Conservation (phyloP, 2,329 filamentous ascomycete species). For the Curvularia hawaiiensis region DNA sequence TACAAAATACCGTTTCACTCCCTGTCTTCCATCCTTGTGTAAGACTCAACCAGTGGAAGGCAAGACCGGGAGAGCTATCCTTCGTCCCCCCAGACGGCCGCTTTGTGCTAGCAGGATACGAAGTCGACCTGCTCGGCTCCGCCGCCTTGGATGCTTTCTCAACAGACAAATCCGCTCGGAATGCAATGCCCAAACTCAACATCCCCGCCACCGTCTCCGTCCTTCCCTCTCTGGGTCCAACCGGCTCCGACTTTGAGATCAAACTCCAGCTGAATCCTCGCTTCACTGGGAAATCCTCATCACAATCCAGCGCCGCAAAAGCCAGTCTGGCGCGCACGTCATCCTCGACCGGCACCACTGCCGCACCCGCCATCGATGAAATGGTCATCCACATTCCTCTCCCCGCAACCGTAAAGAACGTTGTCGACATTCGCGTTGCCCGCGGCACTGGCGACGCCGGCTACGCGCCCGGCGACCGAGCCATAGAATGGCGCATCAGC, state of each 20-base stretch:
- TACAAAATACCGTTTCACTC: slow-evolving; percentile 77
- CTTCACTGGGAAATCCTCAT: slow-evolving; percentile 45
- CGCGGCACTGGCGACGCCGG: slow-evolving; percentile 81
- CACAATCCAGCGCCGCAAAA: slow-evolving; percentile 45
- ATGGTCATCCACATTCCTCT: slow-evolving; percentile 79
- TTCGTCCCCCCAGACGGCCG: slow-evolving; percentile 95
- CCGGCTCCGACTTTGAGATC: slow-evolving; percentile 87
- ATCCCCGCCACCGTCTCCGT: slow-evolving; percentile 83
- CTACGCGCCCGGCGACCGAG: slow-evolving; percentile 73
- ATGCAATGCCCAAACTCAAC: slow-evolving; percentile 63
- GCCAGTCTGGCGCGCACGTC: slow-evolving; percentile 31
- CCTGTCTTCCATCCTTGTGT: slow-evolving; percentile 98
- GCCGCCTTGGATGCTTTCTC: slow-evolving; percentile 52
- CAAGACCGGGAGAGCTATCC: slow-evolving; percentile 87
- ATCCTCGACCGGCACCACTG: slow-evolving; percentile 38
- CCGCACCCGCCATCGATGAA: slow-evolving; percentile 67
- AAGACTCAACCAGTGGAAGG: slow-evolving; percentile 84
- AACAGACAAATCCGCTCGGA: slow-evolving; percentile 28
- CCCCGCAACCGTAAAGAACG: slow-evolving; percentile 76
- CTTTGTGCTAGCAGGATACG: slow-evolving; percentile 92
- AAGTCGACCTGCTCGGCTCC: slow-evolving; percentile 85
- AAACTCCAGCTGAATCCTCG: slow-evolving; percentile 70
- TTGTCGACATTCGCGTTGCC: slow-evolving; percentile 80
- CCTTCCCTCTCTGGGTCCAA: slow-evolving; percentile 75
- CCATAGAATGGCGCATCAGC: slow-evolving; percentile 82